Evolutionary conservation across 1,284 basidiomycete genomes (phyloP).

Genomic region (Afroboletus lepidellus): DNA sequence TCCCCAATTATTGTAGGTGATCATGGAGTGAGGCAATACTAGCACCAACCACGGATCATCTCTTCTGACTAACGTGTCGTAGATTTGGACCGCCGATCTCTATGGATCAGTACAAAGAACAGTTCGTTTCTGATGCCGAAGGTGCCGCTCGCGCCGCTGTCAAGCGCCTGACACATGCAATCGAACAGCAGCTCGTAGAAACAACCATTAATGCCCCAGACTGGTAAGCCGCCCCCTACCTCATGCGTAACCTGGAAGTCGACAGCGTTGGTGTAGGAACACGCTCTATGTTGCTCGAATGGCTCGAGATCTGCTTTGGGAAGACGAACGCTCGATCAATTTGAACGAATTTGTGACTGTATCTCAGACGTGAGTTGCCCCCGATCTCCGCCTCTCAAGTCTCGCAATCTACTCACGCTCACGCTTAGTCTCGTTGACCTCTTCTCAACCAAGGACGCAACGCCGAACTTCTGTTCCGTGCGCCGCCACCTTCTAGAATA

Average conservation of each 20-base stretch:
- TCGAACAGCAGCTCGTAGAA: constrained; percentile 70
- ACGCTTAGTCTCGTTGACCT: constrained; percentile 73
- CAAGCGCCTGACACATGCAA: constrained; percentile 76
- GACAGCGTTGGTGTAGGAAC: constrained; percentile 55
- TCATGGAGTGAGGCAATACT: constrained; percentile 57
- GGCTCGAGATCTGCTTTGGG: constrained; percentile 89
- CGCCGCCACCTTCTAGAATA: constrained; percentile 79
- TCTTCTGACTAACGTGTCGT: constrained; percentile 11
- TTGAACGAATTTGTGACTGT: constrained; percentile 79
- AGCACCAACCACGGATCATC: constrained; percentile 7
- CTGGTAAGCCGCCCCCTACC: constrained; percentile 55
- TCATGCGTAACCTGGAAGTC: constrained; percentile 10
- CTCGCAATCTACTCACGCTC: constrained; percentile 27
- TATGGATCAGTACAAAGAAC: constrained; percentile 71
- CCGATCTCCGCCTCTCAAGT: constrained; percentile 25
- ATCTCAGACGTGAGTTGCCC: constrained; percentile 74
- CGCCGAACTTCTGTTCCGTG: constrained; percentile 58
- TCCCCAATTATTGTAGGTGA: constrained; percentile 45
- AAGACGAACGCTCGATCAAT: constrained; percentile 67
- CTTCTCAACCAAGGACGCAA: constrained; percentile 68
- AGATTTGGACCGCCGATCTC: constrained; percentile 84
- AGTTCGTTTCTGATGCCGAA: constrained; percentile 73
- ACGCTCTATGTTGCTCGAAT: constrained; percentile 83
- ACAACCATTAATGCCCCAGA: constrained; percentile 90
- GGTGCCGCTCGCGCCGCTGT: constrained; percentile 78